phyloP scores from a whole-genome alignment of 2,329 filamentous ascomycete species.

The Aspergillus ibericus region DNA sequence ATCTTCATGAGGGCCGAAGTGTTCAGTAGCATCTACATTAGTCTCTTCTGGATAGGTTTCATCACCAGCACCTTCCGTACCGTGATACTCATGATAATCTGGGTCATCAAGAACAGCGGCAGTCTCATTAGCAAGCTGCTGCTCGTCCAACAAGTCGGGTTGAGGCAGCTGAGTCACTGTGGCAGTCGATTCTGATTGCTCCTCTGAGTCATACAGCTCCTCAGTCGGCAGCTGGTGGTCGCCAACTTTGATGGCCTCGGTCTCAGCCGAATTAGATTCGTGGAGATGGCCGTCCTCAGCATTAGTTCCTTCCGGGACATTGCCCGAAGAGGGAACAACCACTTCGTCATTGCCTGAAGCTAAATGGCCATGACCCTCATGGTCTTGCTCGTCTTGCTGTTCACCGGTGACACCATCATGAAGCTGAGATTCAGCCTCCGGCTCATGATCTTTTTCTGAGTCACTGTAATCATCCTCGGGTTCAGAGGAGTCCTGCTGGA shows the following conservation, averaged over 20 bases:
- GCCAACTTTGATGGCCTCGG: constrained; percentile 2
- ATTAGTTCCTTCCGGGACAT: neutral
- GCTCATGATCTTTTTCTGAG: neutral
- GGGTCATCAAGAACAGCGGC: constrained; percentile 7
- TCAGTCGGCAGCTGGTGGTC: constrained; percentile 14
- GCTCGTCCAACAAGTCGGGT: constrained; percentile 16
- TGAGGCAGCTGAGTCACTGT: constrained; percentile 26
- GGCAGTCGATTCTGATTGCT: constrained; percentile 31
- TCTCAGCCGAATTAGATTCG: constrained; percentile 12
- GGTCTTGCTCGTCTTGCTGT: constrained; percentile 3
- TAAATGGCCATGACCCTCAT: neutral
- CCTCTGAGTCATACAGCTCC: constrained; percentile 29
- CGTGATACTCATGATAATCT: constrained; percentile 36
- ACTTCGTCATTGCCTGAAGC: neutral
- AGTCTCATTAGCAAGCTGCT: constrained; percentile 16
- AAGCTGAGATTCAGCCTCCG: neutral
- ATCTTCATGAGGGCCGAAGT: constrained; percentile 12
- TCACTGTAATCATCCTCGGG: constrained; percentile 12
- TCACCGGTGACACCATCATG: neutral
- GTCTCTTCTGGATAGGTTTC: constrained; percentile 19
- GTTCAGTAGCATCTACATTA: constrained; percentile 11
- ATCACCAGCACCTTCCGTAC: constrained; percentile 18
- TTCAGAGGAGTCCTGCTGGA: constrained; percentile 15
- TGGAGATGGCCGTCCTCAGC: constrained; percentile 14
- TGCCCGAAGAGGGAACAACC: neutral